Conservation (phyloP, 148 eudicot genomes). For the Linanthus parryae region DNA sequence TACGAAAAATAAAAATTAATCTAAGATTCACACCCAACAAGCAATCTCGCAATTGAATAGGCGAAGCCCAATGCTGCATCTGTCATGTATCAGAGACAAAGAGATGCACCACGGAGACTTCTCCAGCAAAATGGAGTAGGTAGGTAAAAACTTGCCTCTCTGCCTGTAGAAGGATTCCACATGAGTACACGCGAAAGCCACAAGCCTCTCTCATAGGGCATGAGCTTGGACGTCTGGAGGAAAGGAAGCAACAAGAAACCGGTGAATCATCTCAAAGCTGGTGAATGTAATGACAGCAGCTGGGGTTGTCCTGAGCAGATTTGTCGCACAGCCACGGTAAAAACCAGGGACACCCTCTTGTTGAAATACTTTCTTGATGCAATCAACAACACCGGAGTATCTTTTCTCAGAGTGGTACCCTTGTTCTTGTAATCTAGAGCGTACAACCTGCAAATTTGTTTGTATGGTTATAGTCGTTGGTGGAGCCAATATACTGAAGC, state of each 20-base stretch:
- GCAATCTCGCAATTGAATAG: no score
- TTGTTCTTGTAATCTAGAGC: slow-evolving; percentile 97
- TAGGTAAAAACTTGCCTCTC: not conserved
- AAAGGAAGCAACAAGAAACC: slow-evolving; percentile 47
- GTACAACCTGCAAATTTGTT: slow-evolving; percentile 78
- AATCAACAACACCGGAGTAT: slow-evolving; percentile 68
- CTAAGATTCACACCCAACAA: no score
- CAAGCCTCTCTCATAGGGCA: slow-evolving; percentile 26
- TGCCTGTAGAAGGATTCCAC: no score
- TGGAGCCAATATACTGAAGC: no score
- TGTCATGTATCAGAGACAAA: no score
- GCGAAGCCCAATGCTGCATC: no score
- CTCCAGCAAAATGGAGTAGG: not conserved
- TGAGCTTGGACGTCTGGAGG: slow-evolving; percentile 60
- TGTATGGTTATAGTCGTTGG: no score
- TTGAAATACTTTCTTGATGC: slow-evolving; percentile 62
- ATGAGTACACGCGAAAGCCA: no score
- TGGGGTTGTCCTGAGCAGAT: slow-evolving; percentile 87
- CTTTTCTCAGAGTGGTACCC: slow-evolving; percentile 85
- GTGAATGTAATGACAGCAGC: slow-evolving; percentile 96
- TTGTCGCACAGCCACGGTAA: slow-evolving; percentile 94
- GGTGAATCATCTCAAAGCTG: slow-evolving; percentile 98
- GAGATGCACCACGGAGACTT: no score
- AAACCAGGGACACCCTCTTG: slow-evolving; percentile 84
- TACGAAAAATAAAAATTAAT: no score